phyloP scores from a whole-genome alignment of 1,139 yeast genomes.

The Yamadazyma atlantica region DNA sequence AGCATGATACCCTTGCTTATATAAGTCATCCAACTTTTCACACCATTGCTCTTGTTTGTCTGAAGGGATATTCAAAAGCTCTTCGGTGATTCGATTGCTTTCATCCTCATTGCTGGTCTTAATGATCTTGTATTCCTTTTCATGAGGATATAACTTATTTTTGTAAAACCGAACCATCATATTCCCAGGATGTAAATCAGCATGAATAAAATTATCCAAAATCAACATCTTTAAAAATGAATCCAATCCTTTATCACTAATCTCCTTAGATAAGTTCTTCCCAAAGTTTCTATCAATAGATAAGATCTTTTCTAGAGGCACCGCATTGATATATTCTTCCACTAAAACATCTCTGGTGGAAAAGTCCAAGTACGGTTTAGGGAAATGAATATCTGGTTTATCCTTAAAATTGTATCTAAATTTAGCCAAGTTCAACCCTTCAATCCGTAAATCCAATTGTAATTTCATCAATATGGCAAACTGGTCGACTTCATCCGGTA shows the following conservation, averaged over 20 bases:
- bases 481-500: conserved; percentile 92
- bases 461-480: conserved; percentile 82
- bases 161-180: conserved; percentile 78
- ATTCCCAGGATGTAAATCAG: conserved; percentile 96
- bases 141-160: conserved; percentile 44
- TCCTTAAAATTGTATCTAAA: conserved; percentile 64
- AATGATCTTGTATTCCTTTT: conserved; percentile 48
- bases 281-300: conserved; percentile 43
- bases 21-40: conserved; percentile 46
- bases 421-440: conserved; percentile 72
- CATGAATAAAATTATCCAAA: conserved; percentile 89
- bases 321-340: conserved; percentile 81
- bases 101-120: conserved; percentile 47
- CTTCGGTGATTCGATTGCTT: conserved; percentile 47
- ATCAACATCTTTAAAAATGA: conserved; percentile 91
- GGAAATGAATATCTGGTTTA: conserved; percentile 71
- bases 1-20: conserved; percentile 70
- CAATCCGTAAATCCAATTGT: conserved; percentile 87
- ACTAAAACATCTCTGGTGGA: conserved; percentile 76
- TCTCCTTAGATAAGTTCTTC: conserved; percentile 62
- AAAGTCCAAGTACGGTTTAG: conserved; percentile 66
- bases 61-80: conserved; percentile 37
- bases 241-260: conserved; percentile 86
- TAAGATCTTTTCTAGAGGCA: conserved; percentile 74
- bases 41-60: conserved; percentile 50